Evolutionary conservation across 1,284 basidiomycete genomes (phyloP), one percentile per base, ranked within the genome.

Genomic region (Fomitopsis betulina): DNA sequence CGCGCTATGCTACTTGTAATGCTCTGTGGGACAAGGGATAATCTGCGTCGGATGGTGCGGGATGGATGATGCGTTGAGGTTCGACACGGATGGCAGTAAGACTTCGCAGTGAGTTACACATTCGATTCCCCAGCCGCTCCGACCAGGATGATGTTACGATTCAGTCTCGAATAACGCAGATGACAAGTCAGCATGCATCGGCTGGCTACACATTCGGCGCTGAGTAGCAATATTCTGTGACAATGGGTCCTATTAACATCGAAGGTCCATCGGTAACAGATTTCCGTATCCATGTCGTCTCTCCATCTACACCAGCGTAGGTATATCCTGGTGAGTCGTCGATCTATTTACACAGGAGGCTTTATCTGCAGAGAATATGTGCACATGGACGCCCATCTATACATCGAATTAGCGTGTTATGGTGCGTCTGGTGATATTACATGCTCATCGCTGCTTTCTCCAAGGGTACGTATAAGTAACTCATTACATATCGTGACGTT

Each of bases 41-140:
- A 10, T 4, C 42, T 13, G n/a, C 42, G 42, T 5, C 23, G 42
- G 42, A 8, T 15, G 42, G 42, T 25, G 23, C 13, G 13, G 45
- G 25, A 8, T 47, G 45, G 45, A 40, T 43, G 54, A 33, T 56
- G 57, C 19, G 45, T 57, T 25, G 37, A 54, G 12, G 52, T 49
- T 17, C 27, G 27, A 45, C 54, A 19, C 35, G 13, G 62, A 8
- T 37, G 13, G 27, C 47, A 54, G 21, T 49, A 40, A 21, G 52
- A 40, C 55, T 57, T 59, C 54, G 62, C 59, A 60, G 69, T 70
- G 69, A 70, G 68, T 70, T 65, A 65, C 65, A 66, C 43, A 56
- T 69, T 66, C 55, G 56, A 59, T 58, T 15, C 53, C n/a, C 49
- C 21, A 50, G 53, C 51, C 43, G 54, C 61, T 57, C 39, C 54